Evolutionary conservation across 257 asterid genomes (phyloP).

Genomic region (Schizonepeta tenuifolia): DNA sequence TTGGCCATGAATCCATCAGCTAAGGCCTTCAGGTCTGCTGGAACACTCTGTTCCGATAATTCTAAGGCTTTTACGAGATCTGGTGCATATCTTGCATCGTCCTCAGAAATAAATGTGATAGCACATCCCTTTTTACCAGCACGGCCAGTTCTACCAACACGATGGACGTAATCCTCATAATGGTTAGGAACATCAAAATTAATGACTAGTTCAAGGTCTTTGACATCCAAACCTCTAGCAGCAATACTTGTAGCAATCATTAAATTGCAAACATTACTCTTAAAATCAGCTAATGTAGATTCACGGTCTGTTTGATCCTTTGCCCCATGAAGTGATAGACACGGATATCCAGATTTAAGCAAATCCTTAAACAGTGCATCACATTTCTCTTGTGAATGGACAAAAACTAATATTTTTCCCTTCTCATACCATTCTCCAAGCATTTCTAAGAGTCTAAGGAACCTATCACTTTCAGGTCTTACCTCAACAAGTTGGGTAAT

Average conservation of each 20-base stretch:
- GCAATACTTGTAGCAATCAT: conserved; percentile 89
- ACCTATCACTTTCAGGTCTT: conserved; percentile 87
- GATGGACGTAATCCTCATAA: conserved; percentile 93
- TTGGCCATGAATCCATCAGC: conserved; percentile 79
- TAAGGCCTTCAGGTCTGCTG: conserved; percentile 74
- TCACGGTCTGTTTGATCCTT: conserved; percentile 95
- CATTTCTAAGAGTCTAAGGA: conserved; percentile 68
- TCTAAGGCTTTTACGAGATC: conserved; percentile 85
- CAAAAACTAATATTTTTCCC: conserved; percentile 82
- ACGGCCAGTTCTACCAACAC: conserved; percentile 94
- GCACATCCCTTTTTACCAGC: conserved; percentile 93
- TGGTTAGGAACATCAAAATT: conserved; percentile 89
- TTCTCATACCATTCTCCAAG: conserved; percentile 93
- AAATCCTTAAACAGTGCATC: conserved; percentile 76
- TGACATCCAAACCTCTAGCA: conserved; percentile 92
- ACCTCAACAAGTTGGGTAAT: conserved; percentile 85
- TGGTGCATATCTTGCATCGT: conserved; percentile 81
- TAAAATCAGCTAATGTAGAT: conserved; percentile 81
- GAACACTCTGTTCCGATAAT: conserved; percentile 83
- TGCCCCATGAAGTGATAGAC: conserved; percentile 92
- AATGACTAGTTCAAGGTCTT: conserved; percentile 84
- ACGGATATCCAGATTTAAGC: conserved; percentile 75
- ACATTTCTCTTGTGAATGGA: conserved; percentile 86
- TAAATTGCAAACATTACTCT: conserved; percentile 75
- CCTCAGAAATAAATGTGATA: conserved; percentile 79